These are phyloP conservation scores for Fusarium fracticaudum DNA, from an alignment of 2,329 filamentous ascomycete species.

Conservation along the genomic window DNA sequence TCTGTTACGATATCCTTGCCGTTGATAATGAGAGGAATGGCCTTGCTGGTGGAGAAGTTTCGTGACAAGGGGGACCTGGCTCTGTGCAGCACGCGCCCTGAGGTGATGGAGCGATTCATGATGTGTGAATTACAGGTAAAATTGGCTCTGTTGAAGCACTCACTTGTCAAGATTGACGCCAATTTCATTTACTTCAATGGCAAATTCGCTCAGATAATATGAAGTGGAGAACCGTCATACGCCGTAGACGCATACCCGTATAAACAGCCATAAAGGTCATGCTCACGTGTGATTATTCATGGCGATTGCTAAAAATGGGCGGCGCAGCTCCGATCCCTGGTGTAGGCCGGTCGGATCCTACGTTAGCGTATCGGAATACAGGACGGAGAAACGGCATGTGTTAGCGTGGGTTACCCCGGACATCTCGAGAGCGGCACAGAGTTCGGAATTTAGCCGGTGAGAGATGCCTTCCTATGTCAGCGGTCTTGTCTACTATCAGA, in stretches of 20 bases:
- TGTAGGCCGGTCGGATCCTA: neutral
- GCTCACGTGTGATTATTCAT: neutral
- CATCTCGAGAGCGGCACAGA: neutral
- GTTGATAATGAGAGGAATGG: constrained; percentile 17
- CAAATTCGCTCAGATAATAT: neutral
- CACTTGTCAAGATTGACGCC: neutral
- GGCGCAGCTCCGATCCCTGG: neutral
- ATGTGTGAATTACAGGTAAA: neutral
- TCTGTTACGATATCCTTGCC: constrained; percentile 13
- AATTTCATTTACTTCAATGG: neutral
- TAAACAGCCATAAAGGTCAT: neutral
- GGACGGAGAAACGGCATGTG: neutral
- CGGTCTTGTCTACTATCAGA: neutral
- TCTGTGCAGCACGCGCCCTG: neutral
- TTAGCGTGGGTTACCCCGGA: neutral
- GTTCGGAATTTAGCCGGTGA: neutral
- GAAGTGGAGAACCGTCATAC: neutral
- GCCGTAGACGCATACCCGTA: neutral
- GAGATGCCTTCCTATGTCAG: neutral
- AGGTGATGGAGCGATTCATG: neutral
- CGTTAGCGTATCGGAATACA: neutral
- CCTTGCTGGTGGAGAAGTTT: neutral
- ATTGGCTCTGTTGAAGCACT: neutral
- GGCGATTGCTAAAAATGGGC: neutral
- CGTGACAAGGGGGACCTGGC: neutral